Evolutionary conservation across 352 stramenopile species (phyloP).

Genomic region (Phytophthora aleatoria): DNA sequence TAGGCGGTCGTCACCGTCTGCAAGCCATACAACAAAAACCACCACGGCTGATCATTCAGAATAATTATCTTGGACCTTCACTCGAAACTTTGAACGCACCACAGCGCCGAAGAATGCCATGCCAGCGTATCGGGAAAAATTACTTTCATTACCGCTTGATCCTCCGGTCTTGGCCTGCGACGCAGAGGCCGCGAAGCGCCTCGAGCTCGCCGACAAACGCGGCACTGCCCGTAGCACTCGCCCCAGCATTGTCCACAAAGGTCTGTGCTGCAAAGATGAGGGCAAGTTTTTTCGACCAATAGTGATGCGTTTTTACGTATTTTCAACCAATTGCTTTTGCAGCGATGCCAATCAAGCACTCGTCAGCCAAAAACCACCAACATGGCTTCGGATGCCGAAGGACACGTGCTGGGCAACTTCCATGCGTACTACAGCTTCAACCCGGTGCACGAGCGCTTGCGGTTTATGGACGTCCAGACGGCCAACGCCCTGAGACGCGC

Average conservation of each 20-base stretch:
- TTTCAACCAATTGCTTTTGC: constrained; percentile 21
- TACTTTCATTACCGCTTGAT: constrained; percentile 50
- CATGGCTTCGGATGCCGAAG: constrained; percentile 53
- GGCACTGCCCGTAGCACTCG: constrained; percentile 23
- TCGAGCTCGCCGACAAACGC: constrained; percentile 21
- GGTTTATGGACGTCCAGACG: constrained; percentile 67
- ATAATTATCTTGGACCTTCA: neutral
- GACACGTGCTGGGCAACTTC: constrained; percentile 85
- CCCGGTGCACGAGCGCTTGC: constrained; percentile 67
- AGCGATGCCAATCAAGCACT: constrained; percentile 14
- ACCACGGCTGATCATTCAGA: constrained; percentile 6
- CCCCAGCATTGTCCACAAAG: constrained; percentile 24
- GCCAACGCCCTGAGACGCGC: constrained; percentile 45
- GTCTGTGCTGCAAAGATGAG: too few species aligned
- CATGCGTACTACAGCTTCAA: constrained; percentile 89
- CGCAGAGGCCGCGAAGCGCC: constrained; percentile 39
- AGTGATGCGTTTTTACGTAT: neutral
- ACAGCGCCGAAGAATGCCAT: constrained; percentile 87
- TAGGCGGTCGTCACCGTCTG: constrained; percentile 75
- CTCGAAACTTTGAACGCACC: constrained; percentile 41
- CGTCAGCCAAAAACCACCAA: neutral
- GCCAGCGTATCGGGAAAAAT: constrained; percentile 76
- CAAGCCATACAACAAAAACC: constrained; percentile 5
- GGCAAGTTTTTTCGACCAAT: neutral
- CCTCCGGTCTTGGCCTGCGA: constrained; percentile 16